Conservation (phyloP, 2,329 filamentous ascomycete species). For the Lanzia echinophila region DNA sequence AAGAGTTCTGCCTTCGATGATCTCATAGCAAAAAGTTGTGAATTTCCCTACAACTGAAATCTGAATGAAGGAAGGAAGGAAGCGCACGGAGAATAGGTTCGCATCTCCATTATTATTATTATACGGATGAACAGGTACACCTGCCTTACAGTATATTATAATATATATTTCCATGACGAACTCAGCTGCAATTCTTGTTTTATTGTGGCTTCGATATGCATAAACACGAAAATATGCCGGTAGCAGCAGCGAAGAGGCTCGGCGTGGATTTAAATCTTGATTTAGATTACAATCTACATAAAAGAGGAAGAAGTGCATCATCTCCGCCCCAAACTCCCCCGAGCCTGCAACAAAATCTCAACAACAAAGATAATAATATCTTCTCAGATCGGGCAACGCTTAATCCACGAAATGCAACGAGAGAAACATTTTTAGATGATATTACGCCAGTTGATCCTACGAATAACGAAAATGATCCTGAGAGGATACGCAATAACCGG, state of each 20-base stretch:
- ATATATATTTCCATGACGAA: slow-evolving; percentile 12
- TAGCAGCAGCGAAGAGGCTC: slow-evolving; percentile 23
- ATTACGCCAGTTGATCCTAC: slow-evolving; percentile 28
- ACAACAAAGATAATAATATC: slow-evolving; percentile 16
- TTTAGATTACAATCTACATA: slow-evolving; percentile 2
- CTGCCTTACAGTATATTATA: background rate
- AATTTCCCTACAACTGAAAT: too few species aligned
- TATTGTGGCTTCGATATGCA: slow-evolving; percentile 22
- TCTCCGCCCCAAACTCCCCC: slow-evolving; percentile 23
- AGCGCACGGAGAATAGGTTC: background rate
- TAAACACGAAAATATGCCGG: slow-evolving; percentile 21
- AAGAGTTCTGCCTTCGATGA: too few species aligned
- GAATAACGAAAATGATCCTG: slow-evolving; percentile 21
- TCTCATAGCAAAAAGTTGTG: too few species aligned
- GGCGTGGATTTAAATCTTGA: slow-evolving; percentile 27
- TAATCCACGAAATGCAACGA: slow-evolving; percentile 19
- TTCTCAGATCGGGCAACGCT: slow-evolving; percentile 24
- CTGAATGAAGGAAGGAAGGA: too few species aligned
- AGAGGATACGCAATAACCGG: slow-evolving; percentile 14
- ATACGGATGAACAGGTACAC: background rate
- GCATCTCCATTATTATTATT: background rate
- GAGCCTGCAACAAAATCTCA: slow-evolving; percentile 17
- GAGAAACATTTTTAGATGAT: slow-evolving; percentile 31
- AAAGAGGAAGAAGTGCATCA: slow-evolving; percentile 13
- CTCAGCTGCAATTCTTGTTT: slow-evolving; percentile 3